Percentiles rank a stretch among this genome's conserved stretches.
These are phyloP conservation scores for Ananas comosus DNA, from an alignment of 176 grass and related monocot genomes.

Conservation along the genomic window DNA sequence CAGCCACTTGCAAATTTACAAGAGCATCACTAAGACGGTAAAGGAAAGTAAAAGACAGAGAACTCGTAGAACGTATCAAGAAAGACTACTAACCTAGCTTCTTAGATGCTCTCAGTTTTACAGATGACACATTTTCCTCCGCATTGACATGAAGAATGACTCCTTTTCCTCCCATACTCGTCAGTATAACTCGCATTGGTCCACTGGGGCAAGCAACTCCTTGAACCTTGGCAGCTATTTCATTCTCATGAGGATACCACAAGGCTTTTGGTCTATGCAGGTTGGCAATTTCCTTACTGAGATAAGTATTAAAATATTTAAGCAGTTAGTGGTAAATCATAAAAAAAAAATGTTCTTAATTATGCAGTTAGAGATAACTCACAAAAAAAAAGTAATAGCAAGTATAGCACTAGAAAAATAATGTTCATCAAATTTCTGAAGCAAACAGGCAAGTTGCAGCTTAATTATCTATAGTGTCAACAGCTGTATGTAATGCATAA, in stretches of 20 bases:
- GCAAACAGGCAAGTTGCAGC: background rate
- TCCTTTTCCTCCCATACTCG: conserved; percentile 79
- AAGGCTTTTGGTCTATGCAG: conserved; percentile 91
- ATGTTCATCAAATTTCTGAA: background rate
- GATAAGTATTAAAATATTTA: conserved; percentile 12
- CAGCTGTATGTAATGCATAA: background rate
- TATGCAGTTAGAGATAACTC: conserved; percentile 8
- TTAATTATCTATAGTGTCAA: background rate
- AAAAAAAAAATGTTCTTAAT: conserved; percentile 12
- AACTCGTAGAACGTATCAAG: background rate
- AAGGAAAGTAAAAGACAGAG: conserved; percentile 8
- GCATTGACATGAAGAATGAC: conserved; percentile 68
- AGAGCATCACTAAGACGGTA: conserved; percentile 10
- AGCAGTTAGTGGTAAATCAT: conserved; percentile 16
- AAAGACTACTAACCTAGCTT: conserved; percentile 56
- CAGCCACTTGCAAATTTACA: background rate
- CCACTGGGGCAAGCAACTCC: conserved; percentile 47
- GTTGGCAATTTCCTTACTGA: conserved; percentile 86
- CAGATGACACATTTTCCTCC: conserved; percentile 59
- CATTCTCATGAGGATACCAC: conserved; percentile 89
- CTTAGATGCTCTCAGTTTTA: conserved; percentile 87
- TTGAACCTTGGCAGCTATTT: conserved; percentile 55
- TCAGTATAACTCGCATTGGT: conserved; percentile 66
- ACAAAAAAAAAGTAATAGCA: background rate
- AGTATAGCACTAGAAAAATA: background rate